These are phyloP conservation scores for Mycena rosella DNA, from an alignment of 768 basidiomycete species.

Conservation along the genomic window DNA sequence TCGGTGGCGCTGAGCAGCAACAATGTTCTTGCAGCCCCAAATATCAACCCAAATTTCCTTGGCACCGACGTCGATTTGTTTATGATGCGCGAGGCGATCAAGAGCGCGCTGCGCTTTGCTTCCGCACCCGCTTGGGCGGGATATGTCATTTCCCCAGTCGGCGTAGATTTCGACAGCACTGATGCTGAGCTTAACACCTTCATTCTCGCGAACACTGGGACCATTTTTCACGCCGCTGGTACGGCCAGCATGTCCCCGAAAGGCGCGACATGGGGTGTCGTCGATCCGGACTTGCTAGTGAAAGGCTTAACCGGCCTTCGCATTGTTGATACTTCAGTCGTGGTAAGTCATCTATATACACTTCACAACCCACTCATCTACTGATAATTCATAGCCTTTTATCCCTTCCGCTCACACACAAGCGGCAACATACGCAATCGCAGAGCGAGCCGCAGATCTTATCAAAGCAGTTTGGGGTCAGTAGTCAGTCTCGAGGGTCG, in stretches of 20 bases:
- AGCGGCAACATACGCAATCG: not conserved
- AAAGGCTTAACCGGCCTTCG: slow-evolving; percentile 51
- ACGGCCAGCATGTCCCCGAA: slow-evolving; percentile 47
- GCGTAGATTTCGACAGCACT: not conserved
- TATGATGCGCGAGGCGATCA: too few species aligned
- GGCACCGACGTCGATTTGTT: too few species aligned
- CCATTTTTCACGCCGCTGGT: slow-evolving; percentile 21
- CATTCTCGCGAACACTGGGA: slow-evolving; percentile 19
- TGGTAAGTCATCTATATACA: too few species aligned
- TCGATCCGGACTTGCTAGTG: slow-evolving; percentile 50
- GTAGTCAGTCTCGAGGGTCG: not conserved
- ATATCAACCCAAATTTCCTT: too few species aligned
- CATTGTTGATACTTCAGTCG: slow-evolving; percentile 53
- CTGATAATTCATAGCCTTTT: not conserved
- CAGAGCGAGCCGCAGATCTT: not conserved
- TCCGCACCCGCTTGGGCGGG: slow-evolving; percentile 36
- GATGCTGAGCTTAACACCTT: slow-evolving; percentile 38
- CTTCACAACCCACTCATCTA: too few species aligned
- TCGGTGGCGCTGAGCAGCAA: too few species aligned
- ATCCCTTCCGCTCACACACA: not conserved
- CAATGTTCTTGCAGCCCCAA: too few species aligned
- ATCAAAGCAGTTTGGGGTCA: not conserved
- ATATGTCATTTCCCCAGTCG: slow-evolving; percentile 33
- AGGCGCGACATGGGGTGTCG: slow-evolving; percentile 44
- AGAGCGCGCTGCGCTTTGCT: slow-evolving; percentile 5